These are phyloP conservation scores for Melocanna baccifera DNA, from an alignment of 176 grass and related monocot genomes.

Conservation along the genomic window DNA sequence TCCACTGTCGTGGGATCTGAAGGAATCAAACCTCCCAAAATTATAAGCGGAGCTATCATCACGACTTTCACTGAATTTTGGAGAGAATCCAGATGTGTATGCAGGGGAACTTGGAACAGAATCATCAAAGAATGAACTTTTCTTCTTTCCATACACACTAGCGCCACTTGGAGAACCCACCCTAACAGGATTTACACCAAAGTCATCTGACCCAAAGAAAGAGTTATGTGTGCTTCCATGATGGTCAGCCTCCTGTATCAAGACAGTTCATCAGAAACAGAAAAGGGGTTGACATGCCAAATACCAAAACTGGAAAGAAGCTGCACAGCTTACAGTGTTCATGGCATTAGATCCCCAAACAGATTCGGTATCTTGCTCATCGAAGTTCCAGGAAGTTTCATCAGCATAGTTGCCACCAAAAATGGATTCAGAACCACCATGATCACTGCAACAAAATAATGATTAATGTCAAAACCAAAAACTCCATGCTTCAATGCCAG, in stretches of 20 bases:
- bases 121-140: slow-evolving; percentile 87
- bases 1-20: slow-evolving; percentile 72
- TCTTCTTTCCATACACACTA: slow-evolving; percentile 69
- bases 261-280: slow-evolving; percentile 30
- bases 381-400: slow-evolving; percentile 89
- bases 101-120: slow-evolving; percentile 91
- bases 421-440: slow-evolving; percentile 79
- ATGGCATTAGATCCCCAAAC: slow-evolving; percentile 85
- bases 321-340: slow-evolving; percentile 41
- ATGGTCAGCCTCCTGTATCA: slow-evolving; percentile 63
- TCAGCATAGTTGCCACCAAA: slow-evolving; percentile 86
- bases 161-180: slow-evolving; percentile 51
- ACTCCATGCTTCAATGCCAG: not conserved
- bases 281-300: not conserved
- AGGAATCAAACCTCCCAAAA: slow-evolving; percentile 83
- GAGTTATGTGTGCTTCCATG: slow-evolving; percentile 46
- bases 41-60: slow-evolving; percentile 56
- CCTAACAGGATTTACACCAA: slow-evolving; percentile 48
- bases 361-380: slow-evolving; percentile 89
- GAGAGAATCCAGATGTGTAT: slow-evolving; percentile 72
- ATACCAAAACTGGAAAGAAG: slow-evolving; percentile 26
- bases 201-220: slow-evolving; percentile 80
- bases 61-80: slow-evolving; percentile 57
- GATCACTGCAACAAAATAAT: slow-evolving; percentile 57
- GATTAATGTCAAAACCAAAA: slow-evolving; percentile 2